Evolutionary conservation across 352 stramenopile species (phyloP).

Genomic region (Pythium pyrilobum): DNA sequence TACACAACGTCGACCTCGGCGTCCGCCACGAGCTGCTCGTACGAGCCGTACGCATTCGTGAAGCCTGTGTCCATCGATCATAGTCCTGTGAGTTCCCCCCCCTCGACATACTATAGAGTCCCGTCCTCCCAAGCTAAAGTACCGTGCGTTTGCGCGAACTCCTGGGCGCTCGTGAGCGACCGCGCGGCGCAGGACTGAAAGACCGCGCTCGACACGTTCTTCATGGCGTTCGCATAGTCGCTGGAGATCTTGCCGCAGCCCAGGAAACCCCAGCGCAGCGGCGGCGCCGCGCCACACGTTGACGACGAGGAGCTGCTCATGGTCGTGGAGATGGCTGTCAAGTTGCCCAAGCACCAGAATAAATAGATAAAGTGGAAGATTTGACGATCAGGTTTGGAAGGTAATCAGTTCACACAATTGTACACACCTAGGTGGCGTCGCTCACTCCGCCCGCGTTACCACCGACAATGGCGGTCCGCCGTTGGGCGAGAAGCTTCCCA

Average conservation of each 20-base stretch:
- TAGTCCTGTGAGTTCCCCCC: too few relatives aligned
- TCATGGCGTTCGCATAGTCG: constrained; percentile 51
- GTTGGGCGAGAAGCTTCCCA: too few relatives aligned
- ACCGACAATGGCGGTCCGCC: too few relatives aligned
- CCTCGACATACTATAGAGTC: too few relatives aligned
- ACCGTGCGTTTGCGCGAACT: constrained; percentile 37
- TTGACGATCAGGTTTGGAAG: too few relatives aligned
- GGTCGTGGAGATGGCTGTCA: too few relatives aligned
- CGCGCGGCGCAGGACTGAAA: constrained; percentile 51
- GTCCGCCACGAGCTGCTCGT: constrained; percentile 80
- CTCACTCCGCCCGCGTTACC: too few relatives aligned
- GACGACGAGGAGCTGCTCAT: constrained; percentile 2
- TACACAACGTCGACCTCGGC: constrained; percentile 89
- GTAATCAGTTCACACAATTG: too few relatives aligned
- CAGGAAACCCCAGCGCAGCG: constrained; percentile 60
- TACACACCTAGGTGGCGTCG: too few relatives aligned
- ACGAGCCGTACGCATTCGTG: constrained; percentile 67
- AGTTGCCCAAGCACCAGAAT: too few relatives aligned
- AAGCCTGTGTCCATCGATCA: constrained; percentile 44
- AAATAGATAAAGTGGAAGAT: too few relatives aligned
- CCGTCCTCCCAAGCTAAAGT: too few relatives aligned
- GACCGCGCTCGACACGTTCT: constrained; percentile 16
- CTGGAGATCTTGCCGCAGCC: constrained; percentile 64
- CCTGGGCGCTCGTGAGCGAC: constrained; percentile 36
- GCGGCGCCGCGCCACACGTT: background rate